Conservation (phyloP, 2,329 filamentous ascomycete genomes). For the Penicillium verrucosum region DNA sequence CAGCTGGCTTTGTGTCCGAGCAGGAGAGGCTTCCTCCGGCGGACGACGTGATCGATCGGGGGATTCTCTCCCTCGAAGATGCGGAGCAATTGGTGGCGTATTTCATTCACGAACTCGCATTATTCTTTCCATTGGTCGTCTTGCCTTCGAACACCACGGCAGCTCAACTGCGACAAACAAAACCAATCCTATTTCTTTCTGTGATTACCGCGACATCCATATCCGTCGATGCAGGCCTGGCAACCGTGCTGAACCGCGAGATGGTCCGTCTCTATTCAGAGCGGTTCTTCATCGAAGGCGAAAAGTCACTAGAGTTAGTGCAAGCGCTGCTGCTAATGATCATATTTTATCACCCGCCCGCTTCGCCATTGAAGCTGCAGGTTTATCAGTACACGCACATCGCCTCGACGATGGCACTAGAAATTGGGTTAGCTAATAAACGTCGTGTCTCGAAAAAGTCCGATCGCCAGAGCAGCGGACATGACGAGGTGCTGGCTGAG, state of each 20-base stretch:
- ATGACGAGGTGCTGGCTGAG: conserved; percentile 33
- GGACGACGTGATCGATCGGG: conserved; percentile 33
- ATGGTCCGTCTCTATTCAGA: conserved; percentile 50
- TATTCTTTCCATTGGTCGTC: conserved; percentile 32
- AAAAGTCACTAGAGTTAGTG: conserved; percentile 52
- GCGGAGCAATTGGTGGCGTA: conserved; percentile 33
- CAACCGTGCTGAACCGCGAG: conserved; percentile 47
- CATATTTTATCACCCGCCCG: conserved; percentile 51
- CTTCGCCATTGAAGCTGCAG: conserved; percentile 48
- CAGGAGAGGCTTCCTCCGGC: conserved; percentile 4
- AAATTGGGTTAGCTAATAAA: conserved; percentile 40
- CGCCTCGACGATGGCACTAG: conserved; percentile 51
- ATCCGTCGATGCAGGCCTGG: conserved; percentile 48
- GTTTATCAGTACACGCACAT: conserved; percentile 54
- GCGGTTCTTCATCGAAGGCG: conserved; percentile 48
- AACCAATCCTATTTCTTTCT: conserved; percentile 67
- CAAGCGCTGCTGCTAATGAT: conserved; percentile 50
- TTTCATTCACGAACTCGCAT: conserved; percentile 31
- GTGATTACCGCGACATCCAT: conserved; percentile 65
- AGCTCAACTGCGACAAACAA: conserved; percentile 36
- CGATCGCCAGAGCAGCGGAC: conserved; percentile 14
- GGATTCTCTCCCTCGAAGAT: conserved; percentile 31
- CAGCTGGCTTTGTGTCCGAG: conserved; percentile 20
- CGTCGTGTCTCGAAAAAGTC: conserved; percentile 24
- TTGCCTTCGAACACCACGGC: conserved; percentile 30